Conservation (phyloP, 2,329 filamentous ascomycete species). For the Coniochaeta pulveracea region DNA sequence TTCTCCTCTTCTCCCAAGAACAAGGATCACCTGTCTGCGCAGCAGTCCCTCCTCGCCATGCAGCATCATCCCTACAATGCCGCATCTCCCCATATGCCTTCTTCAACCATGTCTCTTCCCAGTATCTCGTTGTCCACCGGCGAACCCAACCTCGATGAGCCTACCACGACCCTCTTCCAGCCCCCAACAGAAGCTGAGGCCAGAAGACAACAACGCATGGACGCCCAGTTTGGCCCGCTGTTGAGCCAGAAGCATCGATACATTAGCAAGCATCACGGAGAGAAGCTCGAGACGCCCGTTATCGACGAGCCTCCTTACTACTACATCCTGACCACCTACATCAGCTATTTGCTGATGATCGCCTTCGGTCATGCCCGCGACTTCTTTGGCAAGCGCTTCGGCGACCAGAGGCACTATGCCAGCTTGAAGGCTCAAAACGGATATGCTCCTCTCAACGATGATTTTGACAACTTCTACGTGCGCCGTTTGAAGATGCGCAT, state of each 20-base stretch:
- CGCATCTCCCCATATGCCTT: slow-evolving; percentile 51
- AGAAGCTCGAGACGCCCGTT: slow-evolving; percentile 68
- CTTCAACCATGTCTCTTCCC: slow-evolving; percentile 67
- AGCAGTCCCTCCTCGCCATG: slow-evolving; percentile 57
- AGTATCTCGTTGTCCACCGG: slow-evolving; percentile 87
- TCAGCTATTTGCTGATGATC: slow-evolving; percentile 94
- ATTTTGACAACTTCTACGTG: slow-evolving; percentile 98
- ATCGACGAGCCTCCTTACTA: slow-evolving; percentile 96
- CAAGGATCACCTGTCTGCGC: slow-evolving; percentile 53
- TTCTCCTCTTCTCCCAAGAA: slow-evolving; percentile 73
- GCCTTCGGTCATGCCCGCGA: slow-evolving; percentile 91
- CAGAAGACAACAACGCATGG: slow-evolving; percentile 60
- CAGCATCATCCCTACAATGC: slow-evolving; percentile 50
- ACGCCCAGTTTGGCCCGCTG: slow-evolving; percentile 87
- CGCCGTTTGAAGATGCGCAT: slow-evolving; percentile 85
- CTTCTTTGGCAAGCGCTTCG: slow-evolving; percentile 95
- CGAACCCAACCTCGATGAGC: slow-evolving; percentile 59
- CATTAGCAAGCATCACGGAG: slow-evolving; percentile 76
- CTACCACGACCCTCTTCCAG: slow-evolving; percentile 72
- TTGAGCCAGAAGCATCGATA: slow-evolving; percentile 74
- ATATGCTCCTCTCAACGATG: slow-evolving; percentile 90
- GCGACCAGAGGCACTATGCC: slow-evolving; percentile 68
- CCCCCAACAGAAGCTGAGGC: slow-evolving; percentile 79
- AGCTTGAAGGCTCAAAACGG: slow-evolving; percentile 75
- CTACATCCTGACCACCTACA: slow-evolving; percentile 93